Conservation (phyloP, 805 yeast species). For the Wickerhamomyces ciferrii region DNA sequence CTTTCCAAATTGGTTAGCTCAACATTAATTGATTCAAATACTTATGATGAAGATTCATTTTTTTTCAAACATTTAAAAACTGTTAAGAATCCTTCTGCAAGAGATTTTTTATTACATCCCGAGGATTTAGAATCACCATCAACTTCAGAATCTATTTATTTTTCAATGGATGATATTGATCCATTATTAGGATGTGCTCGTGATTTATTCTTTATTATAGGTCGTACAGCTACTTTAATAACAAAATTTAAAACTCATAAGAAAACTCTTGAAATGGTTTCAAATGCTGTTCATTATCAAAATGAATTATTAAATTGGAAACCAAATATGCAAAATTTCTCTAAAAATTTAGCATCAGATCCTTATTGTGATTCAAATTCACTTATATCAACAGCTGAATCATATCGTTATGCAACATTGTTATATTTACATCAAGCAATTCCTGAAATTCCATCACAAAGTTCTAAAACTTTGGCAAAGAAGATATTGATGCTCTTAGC, state of each 20-base stretch:
- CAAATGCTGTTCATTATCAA: slow-evolving; percentile 50
- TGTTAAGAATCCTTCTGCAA: too few species aligned
- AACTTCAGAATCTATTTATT: too few species aligned
- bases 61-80: slow-evolving; percentile 8
- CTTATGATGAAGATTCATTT: slow-evolving; percentile 13
- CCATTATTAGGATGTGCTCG: slow-evolving; percentile 68
- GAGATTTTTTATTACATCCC: too few species aligned
- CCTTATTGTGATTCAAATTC: slow-evolving; percentile 52
- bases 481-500: slow-evolving; percentile 56
- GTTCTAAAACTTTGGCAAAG: slow-evolving; percentile 53
- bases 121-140: too few species aligned
- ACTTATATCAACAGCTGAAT: slow-evolving; percentile 66
- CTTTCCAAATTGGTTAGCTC: slow-evolving; percentile 60
- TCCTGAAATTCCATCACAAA: slow-evolving; percentile 55
- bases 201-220: slow-evolving; percentile 57
- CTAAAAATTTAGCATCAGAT: slow-evolving; percentile 18
- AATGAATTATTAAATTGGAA: slow-evolving; percentile 51
- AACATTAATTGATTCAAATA: slow-evolving; percentile 29
- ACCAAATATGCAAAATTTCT: slow-evolving; percentile 41
- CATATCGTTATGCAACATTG: slow-evolving; percentile 55
- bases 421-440: slow-evolving; percentile 65
- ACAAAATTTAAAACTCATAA: slow-evolving; percentile 34
- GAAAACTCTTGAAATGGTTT: slow-evolving; percentile 42
- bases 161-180: slow-evolving; percentile 34
- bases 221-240: slow-evolving; percentile 54